Conservation (phyloP, 78 protist species). For the Fonticula alba region DNA sequence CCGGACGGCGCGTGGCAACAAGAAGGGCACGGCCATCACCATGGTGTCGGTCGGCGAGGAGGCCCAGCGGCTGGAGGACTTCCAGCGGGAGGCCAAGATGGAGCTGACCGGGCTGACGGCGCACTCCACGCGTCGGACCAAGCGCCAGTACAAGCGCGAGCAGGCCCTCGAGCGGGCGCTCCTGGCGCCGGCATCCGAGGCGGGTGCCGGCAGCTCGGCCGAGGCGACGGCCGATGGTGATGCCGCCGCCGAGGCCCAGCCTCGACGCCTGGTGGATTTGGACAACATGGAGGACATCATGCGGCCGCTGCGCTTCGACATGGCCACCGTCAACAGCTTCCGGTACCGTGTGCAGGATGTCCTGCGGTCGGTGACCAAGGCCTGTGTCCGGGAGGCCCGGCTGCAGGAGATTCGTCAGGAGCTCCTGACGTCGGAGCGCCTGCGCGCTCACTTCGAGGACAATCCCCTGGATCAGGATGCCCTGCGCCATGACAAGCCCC, state of each 20-base stretch:
- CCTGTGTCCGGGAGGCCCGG: slow-evolving; percentile 27
- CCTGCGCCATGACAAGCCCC: slow-evolving; percentile 9
- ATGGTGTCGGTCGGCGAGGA: slow-evolving; percentile 56
- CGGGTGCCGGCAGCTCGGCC: too few species aligned
- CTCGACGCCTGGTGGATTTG: background rate
- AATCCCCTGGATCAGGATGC: slow-evolving; percentile 6
- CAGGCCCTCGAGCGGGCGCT: slow-evolving; percentile 25
- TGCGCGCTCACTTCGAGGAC: slow-evolving; percentile 18
- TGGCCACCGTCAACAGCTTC: slow-evolving; percentile 28
- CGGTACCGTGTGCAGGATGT: slow-evolving; percentile 51
- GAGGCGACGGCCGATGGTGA: too few species aligned
- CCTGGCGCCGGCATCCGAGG: too few species aligned
- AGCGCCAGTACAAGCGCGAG: slow-evolving; percentile 40
- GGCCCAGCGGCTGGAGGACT: slow-evolving; percentile 56
- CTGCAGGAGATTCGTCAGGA: slow-evolving; percentile 38
- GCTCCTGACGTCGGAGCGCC: slow-evolving; percentile 32
- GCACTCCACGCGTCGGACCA: slow-evolving; percentile 35
- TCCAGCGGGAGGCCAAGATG: too few species aligned
- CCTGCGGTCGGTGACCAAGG: slow-evolving; percentile 7
- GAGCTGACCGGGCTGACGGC: too few species aligned
- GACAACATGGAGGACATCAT: slow-evolving; percentile 15
- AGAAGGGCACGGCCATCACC: slow-evolving; percentile 46
- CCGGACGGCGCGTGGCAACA: too few species aligned
- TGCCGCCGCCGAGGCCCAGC: background rate
- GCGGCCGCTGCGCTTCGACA: slow-evolving; percentile 31